Percentiles rank a stretch among this genome's conserved stretches.
These are phyloP conservation scores for Yamadazyma pseudoaaseri DNA, from an alignment of 1,139 yeast species.

Conservation along the genomic window DNA sequence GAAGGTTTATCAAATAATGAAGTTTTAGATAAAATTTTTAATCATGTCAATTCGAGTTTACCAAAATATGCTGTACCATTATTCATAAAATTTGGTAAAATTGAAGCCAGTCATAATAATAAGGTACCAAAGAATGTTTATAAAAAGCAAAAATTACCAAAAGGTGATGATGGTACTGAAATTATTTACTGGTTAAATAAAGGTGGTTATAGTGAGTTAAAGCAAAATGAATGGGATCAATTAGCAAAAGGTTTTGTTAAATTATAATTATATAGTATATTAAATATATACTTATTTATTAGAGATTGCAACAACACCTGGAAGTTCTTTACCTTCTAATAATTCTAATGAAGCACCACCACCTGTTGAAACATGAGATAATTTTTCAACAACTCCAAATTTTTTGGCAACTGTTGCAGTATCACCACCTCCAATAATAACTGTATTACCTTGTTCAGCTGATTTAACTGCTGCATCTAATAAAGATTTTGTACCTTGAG, in stretches of 20 bases:
- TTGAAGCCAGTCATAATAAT: slow-evolving; percentile 77
- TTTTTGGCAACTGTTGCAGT: slow-evolving; percentile 99
- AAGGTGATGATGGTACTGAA: slow-evolving; percentile 61
- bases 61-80: slow-evolving; percentile 92
- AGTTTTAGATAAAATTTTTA: slow-evolving; percentile 29
- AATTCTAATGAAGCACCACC: slow-evolving; percentile 99
- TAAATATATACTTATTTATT: slow-evolving; percentile 6
- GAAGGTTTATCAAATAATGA: slow-evolving; percentile 31
- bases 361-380: slow-evolving; percentile 97
- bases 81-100: slow-evolving; percentile 63
- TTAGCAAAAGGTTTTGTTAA: slow-evolving; percentile 44
- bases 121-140: slow-evolving; percentile 80
- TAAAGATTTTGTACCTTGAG: slow-evolving; percentile 85
- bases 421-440: slow-evolving; percentile 99
- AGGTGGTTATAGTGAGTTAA: slow-evolving; percentile 55
- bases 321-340: slow-evolving; percentile 95
- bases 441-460: slow-evolving; percentile 86
- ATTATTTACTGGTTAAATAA: slow-evolving; percentile 68
- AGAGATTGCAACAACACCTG: slow-evolving; percentile 86
- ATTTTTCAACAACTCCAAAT: slow-evolving; percentile 90
- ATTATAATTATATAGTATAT: slow-evolving; percentile 10
- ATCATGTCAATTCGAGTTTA: slow-evolving; percentile 45
- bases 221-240: slow-evolving; percentile 57
- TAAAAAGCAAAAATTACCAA: slow-evolving; percentile 76
- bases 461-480: slow-evolving; percentile 85